Conservation (phyloP, 441 rosid species). For the Syzygium malaccense region DNA sequence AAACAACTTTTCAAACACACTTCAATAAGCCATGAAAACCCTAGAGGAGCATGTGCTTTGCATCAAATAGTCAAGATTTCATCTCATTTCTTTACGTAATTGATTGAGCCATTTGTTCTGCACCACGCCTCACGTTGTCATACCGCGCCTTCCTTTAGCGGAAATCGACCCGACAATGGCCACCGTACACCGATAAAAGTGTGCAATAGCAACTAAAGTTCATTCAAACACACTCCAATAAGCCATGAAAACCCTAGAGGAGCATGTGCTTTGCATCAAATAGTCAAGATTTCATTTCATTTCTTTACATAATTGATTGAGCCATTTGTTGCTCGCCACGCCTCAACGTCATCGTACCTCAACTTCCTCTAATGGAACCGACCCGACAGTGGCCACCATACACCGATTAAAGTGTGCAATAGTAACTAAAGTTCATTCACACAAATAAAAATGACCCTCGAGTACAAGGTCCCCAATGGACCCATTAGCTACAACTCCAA, state of each 20-base stretch:
- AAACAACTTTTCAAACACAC: no score
- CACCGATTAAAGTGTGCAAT: not conserved
- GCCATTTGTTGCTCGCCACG: not conserved
- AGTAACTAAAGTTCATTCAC: not conserved
- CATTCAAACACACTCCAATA: not conserved
- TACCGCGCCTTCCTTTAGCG: no score
- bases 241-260: not conserved
- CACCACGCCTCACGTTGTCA: no score
- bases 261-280: not conserved
- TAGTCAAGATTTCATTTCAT: not conserved
- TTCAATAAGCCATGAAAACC: not conserved
- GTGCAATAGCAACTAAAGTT: no score
- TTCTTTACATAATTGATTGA: not conserved
- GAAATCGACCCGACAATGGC: no score
- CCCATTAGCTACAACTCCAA: not conserved
- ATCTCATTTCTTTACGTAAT: not conserved
- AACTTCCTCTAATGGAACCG: not conserved
- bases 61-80: no score
- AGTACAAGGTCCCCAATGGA: not conserved
- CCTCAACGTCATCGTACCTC: no score
- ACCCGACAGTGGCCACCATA: not conserved
- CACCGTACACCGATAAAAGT: no score
- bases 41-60: not conserved
- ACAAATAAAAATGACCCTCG: not conserved
- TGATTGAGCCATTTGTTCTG: not conserved